Base-by-base conservation (phyloP, 805 yeast species). In the Saccharomycopsis olivae region DNA sequence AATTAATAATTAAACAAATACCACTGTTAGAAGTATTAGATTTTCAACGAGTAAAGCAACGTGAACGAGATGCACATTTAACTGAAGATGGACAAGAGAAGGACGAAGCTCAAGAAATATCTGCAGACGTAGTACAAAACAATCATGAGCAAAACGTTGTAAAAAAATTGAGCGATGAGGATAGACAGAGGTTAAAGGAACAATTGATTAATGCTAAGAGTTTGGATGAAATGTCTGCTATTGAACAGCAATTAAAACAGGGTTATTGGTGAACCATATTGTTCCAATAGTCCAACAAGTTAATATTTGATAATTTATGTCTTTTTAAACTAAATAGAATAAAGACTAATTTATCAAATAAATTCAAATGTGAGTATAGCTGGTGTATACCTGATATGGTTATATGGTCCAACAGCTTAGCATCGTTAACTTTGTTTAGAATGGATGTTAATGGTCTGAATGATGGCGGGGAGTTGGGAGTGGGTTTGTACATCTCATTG, bases 11-110 rank as follows among this genome's bases (percentile, higher is more conserved):
- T 2, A 71, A 81, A 73, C 47, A 73, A 4, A 46, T 80, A 2
- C 95, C 96, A 0, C 53, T 62, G 1, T 54, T 89, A 38, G 63
- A 66, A 37, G 66, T 80, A 0, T 54, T 89, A 29, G 96, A 89
- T 57, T 84, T 76, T 49, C 64, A 66, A 35, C 73, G 72, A 49
- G 71, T 89, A 2, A 75, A 67, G 44, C 60, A 65, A 2, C 41
- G 40, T 2, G 94, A 87, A 50, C 59, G 82, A 38, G 41, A 49
- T n/a, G n/a, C n/a, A n/a, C n/a, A n/a, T n/a, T n/a, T n/a, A n/a
- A n/a, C n/a, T n/a, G n/a, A n/a, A n/a, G n/a, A n/a, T n/a, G n/a
- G n/a, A n/a, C n/a, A n/a, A n/a, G n/a, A n/a, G n/a, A n/a, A n/a
- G n/a, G n/a, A n/a, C n/a, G n/a, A n/a, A n/a, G n/a, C n/a, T n/a